Base-by-base conservation (phyloP, 2,329 filamentous ascomycete species). In the Dothidotthia symphoricarpi region DNA sequence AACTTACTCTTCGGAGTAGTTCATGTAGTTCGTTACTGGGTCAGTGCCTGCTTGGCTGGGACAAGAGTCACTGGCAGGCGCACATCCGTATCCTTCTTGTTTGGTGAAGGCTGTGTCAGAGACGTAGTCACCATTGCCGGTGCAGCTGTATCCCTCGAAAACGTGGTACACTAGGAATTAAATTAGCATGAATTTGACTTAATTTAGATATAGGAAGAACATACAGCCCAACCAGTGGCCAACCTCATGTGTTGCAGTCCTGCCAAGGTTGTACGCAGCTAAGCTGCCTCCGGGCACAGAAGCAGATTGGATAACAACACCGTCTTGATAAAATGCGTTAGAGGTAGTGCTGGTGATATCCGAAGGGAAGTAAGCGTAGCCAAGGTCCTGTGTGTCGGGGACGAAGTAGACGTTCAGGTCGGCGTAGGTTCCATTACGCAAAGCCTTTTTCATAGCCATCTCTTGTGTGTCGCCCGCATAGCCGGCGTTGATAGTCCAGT, bases 21-120 rank as follows among this genome's bases (percentile, higher is more conserved):
- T 57, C 61, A 66, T 66, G 49, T 50, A 63, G 44, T 66, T 64
- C 26, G 57, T 54, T 28, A 65, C 55, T 1, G 60, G 58, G 36
- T 66, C 63, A 16, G 50, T 12, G 2, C 61, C 62, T 11, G 47
- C 14, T 31, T 40, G 41, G 35, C 26, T 37, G 26, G 54, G 49
- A 48, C 63, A 66, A 9, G 53, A 51, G 22, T 65, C 60, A 13
- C 54, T 45, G 16, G 47, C 47, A 3, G 14, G 36, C 8, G 51
- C 49, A 41, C 63, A 66, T 7, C 56, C 61, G 13, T 34, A 43
- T 8, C 45, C 43, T n/a, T 38, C 32, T 7, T 12, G 15, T 10
- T 34, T 39, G 27, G 36, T 30, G 24, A 53, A 39, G 24, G 63
- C 49, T 3, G 63, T 66, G 28, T 66, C 61, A 16, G 34, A 45